Percentiles rank a stretch among this genome's conserved stretches.
phyloP scores from a whole-genome alignment of 805 yeast genomes.

The Kazachstania psychrophila region DNA sequence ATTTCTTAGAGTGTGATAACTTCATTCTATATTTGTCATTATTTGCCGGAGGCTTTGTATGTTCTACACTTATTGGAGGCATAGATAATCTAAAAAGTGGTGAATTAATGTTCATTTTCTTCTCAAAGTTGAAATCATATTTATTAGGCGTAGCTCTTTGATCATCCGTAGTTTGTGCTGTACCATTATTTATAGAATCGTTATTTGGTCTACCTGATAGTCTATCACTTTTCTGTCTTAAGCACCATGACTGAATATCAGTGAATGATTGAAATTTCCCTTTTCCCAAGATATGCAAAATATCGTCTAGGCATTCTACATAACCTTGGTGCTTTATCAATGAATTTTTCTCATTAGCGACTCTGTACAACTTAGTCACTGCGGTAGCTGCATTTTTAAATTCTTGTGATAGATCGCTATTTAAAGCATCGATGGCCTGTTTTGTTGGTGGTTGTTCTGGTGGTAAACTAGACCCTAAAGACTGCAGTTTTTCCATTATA shows the following conservation, averaged over 20 bases:
- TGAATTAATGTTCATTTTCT: conserved; percentile 1
- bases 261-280: conserved; percentile 9
- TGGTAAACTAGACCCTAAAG: conserved; percentile 22
- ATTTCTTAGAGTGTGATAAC: conserved; percentile 3
- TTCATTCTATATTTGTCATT: conserved; percentile 7
- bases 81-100: conserved; percentile 17
- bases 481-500: conserved; percentile 22
- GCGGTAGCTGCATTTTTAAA: conserved; percentile 67
- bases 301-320: conserved; percentile 51
- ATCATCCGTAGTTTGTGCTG: too few species aligned
- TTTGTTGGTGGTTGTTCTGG: conserved; percentile 27
- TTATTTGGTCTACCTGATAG: conserved; percentile 3
- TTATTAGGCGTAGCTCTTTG: neutral
- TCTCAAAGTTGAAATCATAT: conserved; percentile 11
- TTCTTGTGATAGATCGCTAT: conserved; percentile 47
- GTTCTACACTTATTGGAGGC: conserved; percentile 20
- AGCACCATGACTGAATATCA: conserved; percentile 21
- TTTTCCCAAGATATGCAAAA: conserved; percentile 32
- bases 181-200: too few species aligned
- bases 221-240: conserved; percentile 15
- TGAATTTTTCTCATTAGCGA: conserved; percentile 46
- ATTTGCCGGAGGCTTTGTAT: conserved; percentile 1
- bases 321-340: conserved; percentile 50
- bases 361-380: conserved; percentile 56
- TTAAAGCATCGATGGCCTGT: conserved; percentile 29